Conservation (phyloP, 164 flowering plant species). For the Berberis vulgaris region DNA sequence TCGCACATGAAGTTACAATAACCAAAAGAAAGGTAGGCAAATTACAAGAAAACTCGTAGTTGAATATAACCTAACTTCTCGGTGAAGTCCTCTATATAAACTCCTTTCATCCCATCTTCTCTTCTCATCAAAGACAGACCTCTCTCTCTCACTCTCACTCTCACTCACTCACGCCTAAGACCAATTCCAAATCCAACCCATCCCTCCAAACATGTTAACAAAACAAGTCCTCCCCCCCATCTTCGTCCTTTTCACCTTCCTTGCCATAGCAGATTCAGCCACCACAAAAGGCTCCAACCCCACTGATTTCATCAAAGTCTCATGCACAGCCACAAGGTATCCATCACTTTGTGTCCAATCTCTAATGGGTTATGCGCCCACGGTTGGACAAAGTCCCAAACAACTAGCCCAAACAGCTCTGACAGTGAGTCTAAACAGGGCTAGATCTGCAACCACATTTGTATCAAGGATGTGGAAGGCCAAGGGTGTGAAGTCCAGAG, state of each 20-base stretch:
- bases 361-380: slow-evolving; percentile 12
- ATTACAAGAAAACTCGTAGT: background rate
- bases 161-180: background rate
- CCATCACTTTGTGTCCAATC: slow-evolving; percentile 22
- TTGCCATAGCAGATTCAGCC: background rate
- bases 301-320: slow-evolving; percentile 20
- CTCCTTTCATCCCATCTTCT: background rate
- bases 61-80: background rate
- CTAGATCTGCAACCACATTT: slow-evolving; percentile 11
- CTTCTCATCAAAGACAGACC: background rate
- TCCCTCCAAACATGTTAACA: background rate
- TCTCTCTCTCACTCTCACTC: background rate
- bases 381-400: slow-evolving; percentile 17
- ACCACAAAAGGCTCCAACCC: background rate
- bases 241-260: background rate
- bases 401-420: slow-evolving; percentile 25
- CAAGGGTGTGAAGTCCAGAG: slow-evolving; percentile 10
- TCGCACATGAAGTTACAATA: too few species aligned
- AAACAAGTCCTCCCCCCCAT: background rate
- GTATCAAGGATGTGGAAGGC: slow-evolving; percentile 11
- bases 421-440: slow-evolving; percentile 17
- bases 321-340: slow-evolving; percentile 21
- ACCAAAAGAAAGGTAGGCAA: too few species aligned
- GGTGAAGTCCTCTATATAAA: background rate
- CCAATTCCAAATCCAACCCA: background rate